phyloP scores from a whole-genome alignment of 768 basidiomycete species.

The Cystofilobasidium capitatum region DNA sequence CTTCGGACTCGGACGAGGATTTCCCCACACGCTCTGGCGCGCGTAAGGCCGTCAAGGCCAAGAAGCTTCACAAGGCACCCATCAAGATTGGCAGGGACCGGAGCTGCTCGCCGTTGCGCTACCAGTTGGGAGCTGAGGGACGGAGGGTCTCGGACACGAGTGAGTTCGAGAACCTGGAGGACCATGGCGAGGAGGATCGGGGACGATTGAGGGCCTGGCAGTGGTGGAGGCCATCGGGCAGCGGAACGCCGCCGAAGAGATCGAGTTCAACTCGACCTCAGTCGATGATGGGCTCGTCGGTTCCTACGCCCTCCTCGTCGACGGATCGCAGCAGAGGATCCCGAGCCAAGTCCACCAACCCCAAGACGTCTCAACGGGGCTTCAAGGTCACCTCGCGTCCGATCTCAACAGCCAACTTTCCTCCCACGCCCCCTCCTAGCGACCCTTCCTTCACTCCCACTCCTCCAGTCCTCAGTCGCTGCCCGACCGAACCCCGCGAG shows the following conservation, averaged over 20 bases:
- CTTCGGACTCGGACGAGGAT: neutral
- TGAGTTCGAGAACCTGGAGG: neutral
- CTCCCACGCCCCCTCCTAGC: neutral
- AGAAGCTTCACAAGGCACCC: neutral
- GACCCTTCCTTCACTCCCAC: neutral
- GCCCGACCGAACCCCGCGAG: neutral
- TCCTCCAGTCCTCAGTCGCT: neutral
- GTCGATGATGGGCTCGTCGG: neutral
- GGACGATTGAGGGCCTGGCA: constrained; percentile 4
- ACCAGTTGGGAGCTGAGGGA: neutral
- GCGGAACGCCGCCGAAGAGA: neutral
- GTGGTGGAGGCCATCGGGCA: neutral
- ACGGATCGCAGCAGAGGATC: neutral
- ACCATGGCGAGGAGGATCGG: neutral
- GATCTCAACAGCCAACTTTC: neutral
- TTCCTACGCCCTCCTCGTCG: neutral
- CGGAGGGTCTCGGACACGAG: too few species aligned
- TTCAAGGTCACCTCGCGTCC: constrained; percentile 2
- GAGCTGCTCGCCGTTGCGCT: neutral
- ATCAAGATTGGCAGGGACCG: neutral
- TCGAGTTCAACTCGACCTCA: neutral
- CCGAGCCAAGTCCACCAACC: neutral
- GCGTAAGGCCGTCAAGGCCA: neutral
- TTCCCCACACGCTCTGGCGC: neutral
- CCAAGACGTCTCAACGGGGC: neutral